Base-by-base conservation (phyloP, 192 early-diverging fungal genomes). In the Coemansia reversa region DNA sequence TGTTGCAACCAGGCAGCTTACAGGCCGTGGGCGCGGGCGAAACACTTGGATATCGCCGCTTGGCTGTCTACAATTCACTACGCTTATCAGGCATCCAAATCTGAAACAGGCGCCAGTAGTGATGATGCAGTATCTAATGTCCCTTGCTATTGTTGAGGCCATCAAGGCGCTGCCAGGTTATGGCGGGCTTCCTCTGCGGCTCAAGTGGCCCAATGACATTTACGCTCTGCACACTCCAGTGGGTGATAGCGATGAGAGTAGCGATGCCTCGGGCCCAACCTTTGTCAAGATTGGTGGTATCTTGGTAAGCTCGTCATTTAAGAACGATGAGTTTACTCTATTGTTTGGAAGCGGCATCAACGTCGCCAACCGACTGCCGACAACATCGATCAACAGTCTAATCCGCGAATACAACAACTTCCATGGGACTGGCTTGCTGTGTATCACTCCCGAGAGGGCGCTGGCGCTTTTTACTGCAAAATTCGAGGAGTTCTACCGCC, bases 121-220 rank as follows among this genome's bases (percentile, higher is more conserved):
- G 4, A 95, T 97, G 77, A 75, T 99, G 19, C 97, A 99, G 84
- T 99, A 99, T 69, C 63, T 99, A n/a, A 85, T 90, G 45, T 90
- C 89, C 4, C 63, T 98, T 24, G 90, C 97, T 4, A 83, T 93
- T 7, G 91, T 94, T 5, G 89, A 93, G 67, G 88, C 91, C 7
- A 76, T 97, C 20, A 79, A 86, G 30, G 54, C 78, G 0, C 70
- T 80, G 58, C 81, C 82, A 2, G 93, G 91, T 6, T 94, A 92
- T 70, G 91, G 90, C 66, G 72, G 88, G 18, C 63, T 97, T 14
- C 92, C 93, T 0, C 69, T 99, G 58, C 84, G 86, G 30, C 74
- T 99, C 51, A 99, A 99, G 76, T 99, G 97, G 97, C 97, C 97
- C 49, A 99, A 99, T 66, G 97, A 99, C 67, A 84, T 99, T 20